Conservation (phyloP, 106 monocot species). For the Narthecium ossifragum region DNA sequence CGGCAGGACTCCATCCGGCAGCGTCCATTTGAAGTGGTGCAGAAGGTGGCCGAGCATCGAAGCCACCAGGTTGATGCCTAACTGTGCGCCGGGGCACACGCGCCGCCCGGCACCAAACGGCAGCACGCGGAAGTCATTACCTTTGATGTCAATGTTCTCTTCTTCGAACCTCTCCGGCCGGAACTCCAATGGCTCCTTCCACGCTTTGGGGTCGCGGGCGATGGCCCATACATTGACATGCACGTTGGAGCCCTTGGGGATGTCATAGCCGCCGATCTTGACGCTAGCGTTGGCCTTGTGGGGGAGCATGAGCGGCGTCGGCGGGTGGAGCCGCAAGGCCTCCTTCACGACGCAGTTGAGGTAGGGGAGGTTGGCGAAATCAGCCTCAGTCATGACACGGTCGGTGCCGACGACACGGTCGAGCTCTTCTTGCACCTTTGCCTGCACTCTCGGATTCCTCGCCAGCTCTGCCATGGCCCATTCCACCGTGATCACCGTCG, state of each 20-base stretch:
- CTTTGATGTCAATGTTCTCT: slow-evolving; percentile 86
- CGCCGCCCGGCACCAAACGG: slow-evolving; percentile 89
- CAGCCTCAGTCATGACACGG: slow-evolving; percentile 61
- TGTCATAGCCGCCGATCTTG: slow-evolving; percentile 76
- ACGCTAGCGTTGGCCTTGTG: slow-evolving; percentile 60
- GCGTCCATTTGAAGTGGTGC: slow-evolving; percentile 76
- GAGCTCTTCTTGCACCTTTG: slow-evolving; percentile 74
- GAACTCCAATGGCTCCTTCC: slow-evolving; percentile 69
- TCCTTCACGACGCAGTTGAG: slow-evolving; percentile 75
- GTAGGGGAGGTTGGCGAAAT: slow-evolving; percentile 78
- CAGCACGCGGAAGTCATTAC: slow-evolving; percentile 73
- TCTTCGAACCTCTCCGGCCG: slow-evolving; percentile 74
- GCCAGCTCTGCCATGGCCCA: slow-evolving; percentile 96
- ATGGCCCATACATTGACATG: slow-evolving; percentile 92
- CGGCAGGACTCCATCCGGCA: slow-evolving; percentile 45
- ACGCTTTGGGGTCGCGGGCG: slow-evolving; percentile 58
- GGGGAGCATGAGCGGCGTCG: slow-evolving; percentile 93
- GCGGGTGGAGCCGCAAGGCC: slow-evolving; percentile 81
- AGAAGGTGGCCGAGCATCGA: slow-evolving; percentile 89
- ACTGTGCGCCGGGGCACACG: slow-evolving; percentile 92
- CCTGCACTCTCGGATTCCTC: slow-evolving; percentile 63
- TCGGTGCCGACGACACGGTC: slow-evolving; percentile 59
- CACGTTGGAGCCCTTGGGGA: slow-evolving; percentile 74
- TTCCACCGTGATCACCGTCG: slow-evolving; percentile 78
- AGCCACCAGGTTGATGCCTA: slow-evolving; percentile 72